Conservation (phyloP, 306 rosid genomes). For the Cicer arietinum region DNA sequence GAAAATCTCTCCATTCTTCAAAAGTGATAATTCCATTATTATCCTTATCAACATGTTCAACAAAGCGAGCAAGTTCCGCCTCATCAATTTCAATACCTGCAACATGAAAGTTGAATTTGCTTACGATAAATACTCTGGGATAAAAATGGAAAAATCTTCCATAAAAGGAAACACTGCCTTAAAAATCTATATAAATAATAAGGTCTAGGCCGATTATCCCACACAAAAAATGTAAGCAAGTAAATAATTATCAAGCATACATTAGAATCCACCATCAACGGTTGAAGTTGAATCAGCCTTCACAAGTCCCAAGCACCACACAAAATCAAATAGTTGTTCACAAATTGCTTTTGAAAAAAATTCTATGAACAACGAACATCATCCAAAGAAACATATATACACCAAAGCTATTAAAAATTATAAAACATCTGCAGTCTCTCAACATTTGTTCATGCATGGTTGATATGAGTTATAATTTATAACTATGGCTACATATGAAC, state of each 20-base stretch:
- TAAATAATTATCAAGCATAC: slow-evolving; percentile 1
- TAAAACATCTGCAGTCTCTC: slow-evolving; percentile 12
- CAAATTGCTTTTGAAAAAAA: background rate
- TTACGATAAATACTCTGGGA: slow-evolving; percentile 41
- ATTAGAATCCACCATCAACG: slow-evolving; percentile 31
- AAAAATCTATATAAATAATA: background rate
- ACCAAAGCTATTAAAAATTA: background rate
- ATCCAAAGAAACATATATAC: slow-evolving; percentile 6
- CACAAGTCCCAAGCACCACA: slow-evolving; percentile 17
- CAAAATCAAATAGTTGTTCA: slow-evolving; percentile 29
- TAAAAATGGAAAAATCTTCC: background rate
- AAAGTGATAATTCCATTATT: slow-evolving; percentile 64
- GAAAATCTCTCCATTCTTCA: slow-evolving; percentile 73
- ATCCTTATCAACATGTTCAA: slow-evolving; percentile 67
- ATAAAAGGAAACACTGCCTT: slow-evolving; percentile 23
- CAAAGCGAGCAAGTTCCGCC: slow-evolving; percentile 61
- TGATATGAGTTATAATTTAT: background rate
- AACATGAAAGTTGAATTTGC: slow-evolving; percentile 42
- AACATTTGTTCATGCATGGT: slow-evolving; percentile 18
- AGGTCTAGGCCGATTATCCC: slow-evolving; percentile 4
- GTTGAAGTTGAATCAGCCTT: slow-evolving; percentile 9
- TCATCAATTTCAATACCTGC: slow-evolving; percentile 63
- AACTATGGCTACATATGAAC: background rate
- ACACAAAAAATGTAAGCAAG: slow-evolving; percentile 10
- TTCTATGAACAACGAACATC: slow-evolving; percentile 3